Evolutionary conservation across 2,329 filamentous ascomycete species (phyloP).

Genomic region (Cercospora sp.): DNA sequence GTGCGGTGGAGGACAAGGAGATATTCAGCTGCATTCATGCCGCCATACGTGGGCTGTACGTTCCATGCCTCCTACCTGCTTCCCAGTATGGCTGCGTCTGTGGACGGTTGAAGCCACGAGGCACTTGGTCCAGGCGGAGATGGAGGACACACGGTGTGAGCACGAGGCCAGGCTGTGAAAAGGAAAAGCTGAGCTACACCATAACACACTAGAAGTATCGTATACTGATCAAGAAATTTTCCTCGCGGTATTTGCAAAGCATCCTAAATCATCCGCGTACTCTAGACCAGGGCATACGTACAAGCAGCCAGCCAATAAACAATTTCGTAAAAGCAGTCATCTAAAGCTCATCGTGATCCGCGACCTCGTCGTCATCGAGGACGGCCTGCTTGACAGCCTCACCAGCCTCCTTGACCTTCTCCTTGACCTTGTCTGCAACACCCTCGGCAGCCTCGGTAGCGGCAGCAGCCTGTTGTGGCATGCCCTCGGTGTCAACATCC

Average conservation of each 20-base stretch:
- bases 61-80: neutral
- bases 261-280: constrained; percentile 1
- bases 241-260: neutral
- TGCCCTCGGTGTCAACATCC: constrained; percentile 49
- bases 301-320: constrained; percentile 1
- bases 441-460: constrained; percentile 36
- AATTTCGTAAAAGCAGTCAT: constrained; percentile 30
- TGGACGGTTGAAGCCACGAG: neutral
- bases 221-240: neutral
- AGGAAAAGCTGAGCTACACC: neutral
- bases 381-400: constrained; percentile 36
- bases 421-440: constrained; percentile 30
- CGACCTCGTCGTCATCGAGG: constrained; percentile 40
- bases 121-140: neutral
- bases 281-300: constrained; percentile 5
- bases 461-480: constrained; percentile 49
- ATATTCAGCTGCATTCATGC: neutral
- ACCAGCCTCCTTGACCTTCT: constrained; percentile 42
- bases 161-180: neutral
- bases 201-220: neutral
- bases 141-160: neutral
- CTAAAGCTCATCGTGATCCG: constrained; percentile 75
- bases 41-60: neutral
- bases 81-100: neutral
- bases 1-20: neutral